phyloP scores from a whole-genome alignment of 2,329 filamentous ascomycete genomes.

The Fonsecaea pedrosoi region DNA sequence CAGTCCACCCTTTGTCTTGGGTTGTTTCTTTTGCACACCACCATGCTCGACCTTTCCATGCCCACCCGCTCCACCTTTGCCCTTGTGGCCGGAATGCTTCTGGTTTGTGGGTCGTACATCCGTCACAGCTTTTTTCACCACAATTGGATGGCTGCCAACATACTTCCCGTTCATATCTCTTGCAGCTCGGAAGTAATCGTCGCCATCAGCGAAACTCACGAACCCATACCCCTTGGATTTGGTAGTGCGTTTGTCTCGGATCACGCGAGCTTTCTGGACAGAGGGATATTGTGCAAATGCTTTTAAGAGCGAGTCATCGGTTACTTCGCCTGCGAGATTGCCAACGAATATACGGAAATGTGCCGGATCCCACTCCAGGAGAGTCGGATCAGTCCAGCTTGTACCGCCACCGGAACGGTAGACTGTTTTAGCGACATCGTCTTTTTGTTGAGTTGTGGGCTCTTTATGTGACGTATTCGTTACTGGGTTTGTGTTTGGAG shows the following conservation, averaged over 20 bases:
- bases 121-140: conserved; percentile 85
- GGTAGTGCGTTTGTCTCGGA: conserved; percentile 92
- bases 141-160: conserved; percentile 93
- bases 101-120: conserved; percentile 82
- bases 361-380: conserved; percentile 94
- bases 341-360: conserved; percentile 96
- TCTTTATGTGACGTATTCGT: conserved; percentile 22
- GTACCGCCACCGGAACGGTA: conserved; percentile 87
- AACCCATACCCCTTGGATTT: conserved; percentile 98
- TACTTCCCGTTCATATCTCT: conserved; percentile 99
- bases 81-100: conserved; percentile 62
- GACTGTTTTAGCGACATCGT: conserved; percentile 74
- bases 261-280: conserved; percentile 88
- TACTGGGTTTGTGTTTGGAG: conserved; percentile 42
- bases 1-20: conserved; percentile 55
- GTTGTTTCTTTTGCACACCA: conserved; percentile 52
- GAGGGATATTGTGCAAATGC: conserved; percentile 88
- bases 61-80: conserved; percentile 42
- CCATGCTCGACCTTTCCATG: conserved; percentile 51
- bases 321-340: conserved; percentile 95
- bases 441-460: conserved; percentile 52
- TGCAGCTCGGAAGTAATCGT: conserved; percentile 94
- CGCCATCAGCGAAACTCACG: conserved; percentile 91
- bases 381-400: conserved; percentile 84
- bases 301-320: conserved; percentile 92